These are phyloP conservation scores for Thecaphora frezii DNA, from an alignment of 1,284 basidiomycete genomes.

Conservation along the genomic window DNA sequence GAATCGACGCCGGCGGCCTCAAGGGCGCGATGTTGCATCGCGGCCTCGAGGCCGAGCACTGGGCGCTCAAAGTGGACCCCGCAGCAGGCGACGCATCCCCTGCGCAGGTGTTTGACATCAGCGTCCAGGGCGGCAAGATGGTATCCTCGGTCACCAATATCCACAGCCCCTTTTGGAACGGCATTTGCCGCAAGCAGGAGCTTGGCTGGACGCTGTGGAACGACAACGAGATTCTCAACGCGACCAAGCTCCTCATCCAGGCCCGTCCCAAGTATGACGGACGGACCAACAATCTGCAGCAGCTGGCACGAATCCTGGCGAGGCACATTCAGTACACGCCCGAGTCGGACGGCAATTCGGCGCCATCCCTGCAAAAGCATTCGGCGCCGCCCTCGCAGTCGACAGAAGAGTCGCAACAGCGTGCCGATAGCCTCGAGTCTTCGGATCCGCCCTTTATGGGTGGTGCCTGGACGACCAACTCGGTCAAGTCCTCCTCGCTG, in stretches of 20 bases:
- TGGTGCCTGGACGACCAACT: not conserved
- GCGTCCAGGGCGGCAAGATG: conserved; percentile 14
- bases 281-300: conserved; percentile 26
- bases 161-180: conserved; percentile 21
- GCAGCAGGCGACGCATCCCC: not conserved
- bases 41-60: conserved; percentile 34
- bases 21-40: conserved; percentile 33
- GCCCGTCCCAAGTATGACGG: conserved; percentile 36
- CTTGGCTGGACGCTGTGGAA: conserved; percentile 38
- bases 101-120: conserved; percentile 31
- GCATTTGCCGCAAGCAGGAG: conserved; percentile 12
- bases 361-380: not conserved
- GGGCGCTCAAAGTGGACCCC: conserved; percentile 33
- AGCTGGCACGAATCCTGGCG: conserved; percentile 20
- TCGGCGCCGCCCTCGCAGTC: not conserved
- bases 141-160: conserved; percentile 13
- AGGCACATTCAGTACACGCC: conserved; percentile 21
- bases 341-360: not conserved
- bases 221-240: conserved; percentile 21
- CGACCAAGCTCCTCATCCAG: conserved; percentile 18
- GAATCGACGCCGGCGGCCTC: conserved; percentile 27
- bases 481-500: not conserved
- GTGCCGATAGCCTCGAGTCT: not conserved
- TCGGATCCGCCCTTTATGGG: not conserved
- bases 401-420: not conserved